Evolutionary conservation across 176 grass and related monocot genomes (phyloP), one percentile per base, ranked within the genome.

Genomic region (Triticum timopheevii): DNA sequence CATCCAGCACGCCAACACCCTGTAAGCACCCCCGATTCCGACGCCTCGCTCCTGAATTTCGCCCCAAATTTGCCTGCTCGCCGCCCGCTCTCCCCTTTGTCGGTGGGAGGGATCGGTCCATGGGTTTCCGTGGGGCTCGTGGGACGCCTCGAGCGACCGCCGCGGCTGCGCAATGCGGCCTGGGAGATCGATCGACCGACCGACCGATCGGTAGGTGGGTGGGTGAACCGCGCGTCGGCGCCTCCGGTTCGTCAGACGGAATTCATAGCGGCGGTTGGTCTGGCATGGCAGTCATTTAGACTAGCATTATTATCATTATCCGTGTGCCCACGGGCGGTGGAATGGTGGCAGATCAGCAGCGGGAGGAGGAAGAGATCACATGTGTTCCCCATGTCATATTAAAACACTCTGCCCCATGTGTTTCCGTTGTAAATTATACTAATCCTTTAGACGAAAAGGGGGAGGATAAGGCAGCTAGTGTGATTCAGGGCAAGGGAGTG

Each of bases 1-100:
- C 87, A 97, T 97, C 87, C 89, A 95, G 88, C 90, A 97, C 79
- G 90, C 92, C 82, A 97, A 97, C 88, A 88, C 86, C 62, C 87
- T 97, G 95, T 97, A 86, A 93, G 83, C 65, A 2, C 15, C 69
- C 12, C 31, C 71, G 35, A 23, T 38, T 68, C 54, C 73, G 23
- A 39, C 52, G 16, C 8, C 34, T 3, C 42, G 39, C 56, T 33
- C 16, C 66, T 40, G 67, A 27, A 83, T 75, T 66, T 24, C 30
- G 6, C 69, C 56, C 44, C 73, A 38, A 45, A 13, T 62, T 62
- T n/a, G 20, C 69, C 44, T 6, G 64, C 10, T n/a, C 78, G 28
- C 10, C 30, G 20, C 64, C 52, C 27, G 36, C 45, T 30, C 34
- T 68, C 34, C 10, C 45, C 31, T 54, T 6, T 0, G 22, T 2